Percentiles rank a stretch among this genome's conserved stretches.
These are phyloP conservation scores for Pulveroboletus frians DNA, from an alignment of 768 basidiomycete genomes.

Conservation along the genomic window DNA sequence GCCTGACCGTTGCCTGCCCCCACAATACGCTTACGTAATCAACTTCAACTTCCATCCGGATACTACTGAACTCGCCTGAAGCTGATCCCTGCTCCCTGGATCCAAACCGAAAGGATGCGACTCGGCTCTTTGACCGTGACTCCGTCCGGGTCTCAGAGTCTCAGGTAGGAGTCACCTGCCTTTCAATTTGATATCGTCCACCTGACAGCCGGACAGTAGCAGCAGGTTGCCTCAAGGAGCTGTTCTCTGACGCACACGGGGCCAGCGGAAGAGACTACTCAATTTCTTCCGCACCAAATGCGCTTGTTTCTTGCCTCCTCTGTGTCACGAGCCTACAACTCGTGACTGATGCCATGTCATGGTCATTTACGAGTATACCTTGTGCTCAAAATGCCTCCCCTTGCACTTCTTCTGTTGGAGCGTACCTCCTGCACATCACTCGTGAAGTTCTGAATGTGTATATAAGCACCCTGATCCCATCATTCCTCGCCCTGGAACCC, in stretches of 20 bases:
- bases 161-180: neutral
- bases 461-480: constrained; percentile 9
- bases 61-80: neutral
- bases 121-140: neutral
- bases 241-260: constrained; percentile 1
- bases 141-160: neutral
- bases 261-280: neutral
- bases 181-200: constrained; percentile 3
- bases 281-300: neutral
- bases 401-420: neutral
- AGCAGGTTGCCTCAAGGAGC: neutral
- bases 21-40: neutral
- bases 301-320: neutral
- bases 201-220: neutral
- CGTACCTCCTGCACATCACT: neutral
- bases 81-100: neutral
- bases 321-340: neutral
- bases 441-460: neutral
- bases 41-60: neutral
- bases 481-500: neutral
- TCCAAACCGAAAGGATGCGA: neutral
- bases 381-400: neutral
- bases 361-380: neutral
- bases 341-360: constrained; percentile 1
- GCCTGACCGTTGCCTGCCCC: too few species aligned